phyloP scores from a whole-genome alignment of 2,329 filamentous ascomycete species.

The Aspergillus sp. region DNA sequence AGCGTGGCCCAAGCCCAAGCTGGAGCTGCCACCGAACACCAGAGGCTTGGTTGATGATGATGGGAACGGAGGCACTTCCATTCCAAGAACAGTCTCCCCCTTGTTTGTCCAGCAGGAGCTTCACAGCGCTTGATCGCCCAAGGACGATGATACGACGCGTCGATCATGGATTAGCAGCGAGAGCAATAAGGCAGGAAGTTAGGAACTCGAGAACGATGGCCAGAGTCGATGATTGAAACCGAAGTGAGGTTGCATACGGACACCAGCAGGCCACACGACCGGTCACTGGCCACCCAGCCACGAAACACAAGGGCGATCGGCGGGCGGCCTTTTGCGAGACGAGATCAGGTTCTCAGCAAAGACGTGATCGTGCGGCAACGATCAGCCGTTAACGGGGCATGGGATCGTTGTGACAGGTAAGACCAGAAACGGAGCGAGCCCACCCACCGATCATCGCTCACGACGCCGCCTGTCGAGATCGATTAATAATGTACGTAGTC shows the following conservation, averaged over 20 bases:
- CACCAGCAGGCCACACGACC: neutral
- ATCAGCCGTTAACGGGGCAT: constrained; percentile 40
- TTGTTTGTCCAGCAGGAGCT: constrained; percentile 1
- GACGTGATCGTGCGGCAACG: constrained; percentile 31
- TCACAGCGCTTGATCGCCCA: neutral
- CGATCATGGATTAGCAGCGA: neutral
- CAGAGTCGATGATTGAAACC: neutral
- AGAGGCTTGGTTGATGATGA: constrained; percentile 22
- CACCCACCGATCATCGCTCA: constrained; percentile 1
- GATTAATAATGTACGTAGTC: constrained; percentile 4
- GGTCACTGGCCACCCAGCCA: neutral
- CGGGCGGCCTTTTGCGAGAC: neutral
- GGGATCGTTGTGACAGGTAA: constrained; percentile 35
- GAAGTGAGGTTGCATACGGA: neutral
- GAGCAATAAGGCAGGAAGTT: too few relatives aligned
- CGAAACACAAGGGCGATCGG: constrained; percentile 3
- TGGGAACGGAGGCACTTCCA: constrained; percentile 22
- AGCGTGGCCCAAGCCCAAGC: constrained; percentile 12
- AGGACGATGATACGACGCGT: neutral
- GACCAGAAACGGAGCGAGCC: constrained; percentile 9
- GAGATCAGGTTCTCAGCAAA: constrained; percentile 29
- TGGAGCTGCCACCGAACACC: constrained; percentile 22
- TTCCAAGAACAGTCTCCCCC: constrained; percentile 12
- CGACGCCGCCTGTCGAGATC: constrained; percentile 3
- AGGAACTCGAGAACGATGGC: too few relatives aligned